These are phyloP conservation scores for Blastocystis sp. DNA, from an alignment of 352 stramenopile genomes.

Conservation along the genomic window DNA sequence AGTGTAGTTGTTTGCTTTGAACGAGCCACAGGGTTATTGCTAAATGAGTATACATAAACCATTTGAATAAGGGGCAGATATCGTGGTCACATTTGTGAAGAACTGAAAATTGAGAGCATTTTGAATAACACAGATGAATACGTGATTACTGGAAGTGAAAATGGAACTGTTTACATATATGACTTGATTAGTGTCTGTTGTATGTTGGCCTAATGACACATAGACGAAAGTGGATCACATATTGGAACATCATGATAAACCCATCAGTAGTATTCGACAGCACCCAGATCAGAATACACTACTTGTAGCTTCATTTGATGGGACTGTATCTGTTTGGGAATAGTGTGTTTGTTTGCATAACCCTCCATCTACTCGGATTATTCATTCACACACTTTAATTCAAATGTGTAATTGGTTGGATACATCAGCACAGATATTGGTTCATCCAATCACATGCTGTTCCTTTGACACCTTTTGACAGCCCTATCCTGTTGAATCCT, in stretches of 20 bases:
- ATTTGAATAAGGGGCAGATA: background rate
- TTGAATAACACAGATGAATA: slow-evolving; percentile 65
- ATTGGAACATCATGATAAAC: background rate
- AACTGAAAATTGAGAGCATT: slow-evolving; percentile 54
- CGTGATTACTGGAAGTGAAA: slow-evolving; percentile 48
- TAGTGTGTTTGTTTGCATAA: slow-evolving; percentile 2
- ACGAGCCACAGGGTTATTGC: background rate
- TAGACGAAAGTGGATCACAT: slow-evolving; percentile 2
- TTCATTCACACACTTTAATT: background rate
- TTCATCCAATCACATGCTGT: background rate
- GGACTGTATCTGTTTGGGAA: slow-evolving; percentile 45
- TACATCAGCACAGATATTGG: background rate
- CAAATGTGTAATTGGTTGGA: too few species aligned
- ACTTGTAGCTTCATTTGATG: slow-evolving; percentile 16
- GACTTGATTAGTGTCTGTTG: slow-evolving; percentile 8
- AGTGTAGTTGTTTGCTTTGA: slow-evolving; percentile 20
- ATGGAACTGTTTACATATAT: slow-evolving; percentile 49
- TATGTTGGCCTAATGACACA: background rate
- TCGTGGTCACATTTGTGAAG: slow-evolving; percentile 4
- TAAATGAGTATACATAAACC: slow-evolving; percentile 24
- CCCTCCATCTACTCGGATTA: background rate
- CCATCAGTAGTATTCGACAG: slow-evolving; percentile 9
- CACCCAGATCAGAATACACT: background rate
- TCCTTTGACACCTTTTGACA: background rate
- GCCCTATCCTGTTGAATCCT: background rate